phyloP scores from a whole-genome alignment of 352 stramenopile genomes.

The Globisporangium echinulatum region DNA sequence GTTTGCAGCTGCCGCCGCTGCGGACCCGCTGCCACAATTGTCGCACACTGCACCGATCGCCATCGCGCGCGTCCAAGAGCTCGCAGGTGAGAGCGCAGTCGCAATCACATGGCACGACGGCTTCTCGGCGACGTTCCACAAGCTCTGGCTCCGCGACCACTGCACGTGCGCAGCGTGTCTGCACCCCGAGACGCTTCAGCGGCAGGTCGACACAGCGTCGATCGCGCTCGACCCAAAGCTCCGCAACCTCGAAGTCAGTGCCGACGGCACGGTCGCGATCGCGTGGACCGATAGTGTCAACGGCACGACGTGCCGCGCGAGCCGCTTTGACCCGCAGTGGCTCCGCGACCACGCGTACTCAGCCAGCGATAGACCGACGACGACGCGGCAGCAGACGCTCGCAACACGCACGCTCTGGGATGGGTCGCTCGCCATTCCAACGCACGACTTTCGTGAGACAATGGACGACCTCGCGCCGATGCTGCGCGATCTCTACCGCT shows the following conservation, averaged over 20 bases:
- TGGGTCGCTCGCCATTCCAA: slow-evolving; percentile 34
- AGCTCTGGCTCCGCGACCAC: slow-evolving; percentile 82
- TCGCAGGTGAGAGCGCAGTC: slow-evolving; percentile 43
- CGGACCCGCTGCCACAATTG: no score
- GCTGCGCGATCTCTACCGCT: slow-evolving; percentile 71
- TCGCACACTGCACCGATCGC: background rate
- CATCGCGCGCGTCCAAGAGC: slow-evolving; percentile 43
- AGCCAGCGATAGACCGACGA: slow-evolving; percentile 28
- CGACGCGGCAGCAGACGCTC: slow-evolving; percentile 51
- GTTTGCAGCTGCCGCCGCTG: no score
- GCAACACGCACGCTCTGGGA: slow-evolving; percentile 50
- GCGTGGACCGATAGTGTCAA: slow-evolving; percentile 49
- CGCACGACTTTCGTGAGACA: slow-evolving; percentile 31
- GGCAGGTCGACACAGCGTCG: slow-evolving; percentile 73
- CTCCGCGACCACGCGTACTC: slow-evolving; percentile 70
- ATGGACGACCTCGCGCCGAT: slow-evolving; percentile 52
- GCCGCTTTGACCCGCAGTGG: slow-evolving; percentile 66
- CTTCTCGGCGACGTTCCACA: slow-evolving; percentile 74
- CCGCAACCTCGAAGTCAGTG: slow-evolving; percentile 27
- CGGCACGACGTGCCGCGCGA: slow-evolving; percentile 46
- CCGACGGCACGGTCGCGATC: slow-evolving; percentile 34
- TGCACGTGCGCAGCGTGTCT: slow-evolving; percentile 60
- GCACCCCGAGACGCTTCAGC: slow-evolving; percentile 69
- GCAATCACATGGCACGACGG: slow-evolving; percentile 72
- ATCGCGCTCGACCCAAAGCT: slow-evolving; percentile 51